Base-by-base conservation (phyloP, 768 basidiomycete genomes). In the Tylopilus intermedius region DNA sequence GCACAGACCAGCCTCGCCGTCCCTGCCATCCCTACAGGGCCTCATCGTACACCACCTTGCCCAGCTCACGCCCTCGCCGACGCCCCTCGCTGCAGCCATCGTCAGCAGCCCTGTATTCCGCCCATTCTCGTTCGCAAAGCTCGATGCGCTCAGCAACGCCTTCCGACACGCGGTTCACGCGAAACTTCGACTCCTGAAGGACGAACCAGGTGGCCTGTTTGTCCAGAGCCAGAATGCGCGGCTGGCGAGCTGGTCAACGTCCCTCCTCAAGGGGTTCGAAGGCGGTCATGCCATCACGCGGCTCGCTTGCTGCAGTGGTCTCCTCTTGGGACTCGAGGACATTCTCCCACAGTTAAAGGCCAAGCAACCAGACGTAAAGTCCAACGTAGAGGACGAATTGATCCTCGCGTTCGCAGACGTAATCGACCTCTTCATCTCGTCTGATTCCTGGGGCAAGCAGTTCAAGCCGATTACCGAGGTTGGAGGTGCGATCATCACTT, bases 371-470 rank as follows among this genome's bases (percentile, higher is more conserved):
- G 62, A 63, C n/a, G 65, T 67, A 8, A 73, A 76, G 42, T 68
- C 70, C 4, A 63, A 62, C 40, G 76, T 84, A 9, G 84, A 90
- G 65, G 79, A 85, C 49, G 84, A 88, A 60, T 64, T 81, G 24
- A 72, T 90, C 29, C 72, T 91, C 26, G 79, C 85, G 3, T 72
- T 89, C 26, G 88, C 89, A 8, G 88, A 90, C 62, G 78, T 86
- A 22, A 79, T 90, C 65, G 88, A 90, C 58, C 68, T 76, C 10
- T 82, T 84, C 55, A 59, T 62, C 15, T 64, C 62, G 7, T 68
- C 72, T 5, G 67, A 65, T 44, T 73, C 72, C 14, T 89, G 88
- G 88, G 81, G 84, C 62, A 77, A 74, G 47, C 86, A 90, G 59
- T 89, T 88, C 62, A 75, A 76, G 51, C 77, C 79, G n/a, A 71